phyloP scores from a whole-genome alignment of 2,329 filamentous ascomycete genomes.

The Chaetoscypha palmicola region DNA sequence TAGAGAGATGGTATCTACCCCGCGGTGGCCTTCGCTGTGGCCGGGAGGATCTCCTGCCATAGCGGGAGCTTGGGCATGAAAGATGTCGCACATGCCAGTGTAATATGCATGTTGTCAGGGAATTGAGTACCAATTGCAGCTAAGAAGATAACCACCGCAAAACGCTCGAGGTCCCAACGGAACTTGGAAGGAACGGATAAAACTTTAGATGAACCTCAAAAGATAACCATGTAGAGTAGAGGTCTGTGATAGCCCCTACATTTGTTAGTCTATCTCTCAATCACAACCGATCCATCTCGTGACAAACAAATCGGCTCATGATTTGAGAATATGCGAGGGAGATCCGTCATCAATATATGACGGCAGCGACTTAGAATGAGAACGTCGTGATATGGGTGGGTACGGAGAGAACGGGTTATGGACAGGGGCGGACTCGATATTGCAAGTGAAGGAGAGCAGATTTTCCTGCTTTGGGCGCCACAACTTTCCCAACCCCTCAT shows the following conservation, averaged over 20 bases:
- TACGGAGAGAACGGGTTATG: too few relatives aligned
- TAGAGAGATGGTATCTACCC: slow-evolving; percentile 7
- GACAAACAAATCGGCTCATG: too few relatives aligned
- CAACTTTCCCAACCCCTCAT: slow-evolving; percentile 19
- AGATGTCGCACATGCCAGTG: slow-evolving; percentile 27
- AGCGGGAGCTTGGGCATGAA: slow-evolving; percentile 18
- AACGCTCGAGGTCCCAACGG: too few relatives aligned
- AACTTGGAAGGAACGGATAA: slow-evolving; percentile 11
- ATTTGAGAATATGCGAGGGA: not conserved
- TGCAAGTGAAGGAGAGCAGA: slow-evolving; percentile 4
- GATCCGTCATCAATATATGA: slow-evolving; percentile 1
- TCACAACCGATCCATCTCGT: too few relatives aligned
- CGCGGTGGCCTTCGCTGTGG: slow-evolving; percentile 15
- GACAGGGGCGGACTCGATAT: slow-evolving; percentile 10
- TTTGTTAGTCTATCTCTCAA: not conserved
- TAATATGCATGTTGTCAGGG: too few relatives aligned
- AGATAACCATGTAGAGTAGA: slow-evolving; percentile 20
- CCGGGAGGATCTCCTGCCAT: slow-evolving; percentile 16
- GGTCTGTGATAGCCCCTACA: slow-evolving; percentile 9
- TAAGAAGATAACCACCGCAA: too few relatives aligned
- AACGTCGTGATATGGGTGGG: slow-evolving; percentile 9
- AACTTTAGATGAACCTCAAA: slow-evolving; percentile 6
- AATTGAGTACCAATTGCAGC: too few relatives aligned
- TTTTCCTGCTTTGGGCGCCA: slow-evolving; percentile 13
- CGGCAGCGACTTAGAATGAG: too few relatives aligned